These are phyloP conservation scores for Blastobotrys buckinghamii DNA, from an alignment of 1,139 yeast genomes.

Conservation along the genomic window DNA sequence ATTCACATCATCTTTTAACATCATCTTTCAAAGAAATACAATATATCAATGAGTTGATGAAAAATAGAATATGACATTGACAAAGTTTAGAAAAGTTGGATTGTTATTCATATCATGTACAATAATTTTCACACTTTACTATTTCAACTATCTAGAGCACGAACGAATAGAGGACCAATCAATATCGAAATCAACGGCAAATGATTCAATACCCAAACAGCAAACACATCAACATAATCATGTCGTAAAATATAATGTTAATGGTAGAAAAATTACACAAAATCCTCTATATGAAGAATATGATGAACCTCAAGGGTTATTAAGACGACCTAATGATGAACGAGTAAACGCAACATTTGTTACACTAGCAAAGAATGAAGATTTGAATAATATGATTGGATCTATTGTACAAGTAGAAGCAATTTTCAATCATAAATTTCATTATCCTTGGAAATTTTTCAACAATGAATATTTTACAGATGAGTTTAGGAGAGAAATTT, in stretches of 20 bases:
- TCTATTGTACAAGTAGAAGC: slow-evolving; percentile 57
- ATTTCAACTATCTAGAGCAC: too few species aligned
- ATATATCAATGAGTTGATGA: too few species aligned
- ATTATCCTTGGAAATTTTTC: slow-evolving; percentile 74
- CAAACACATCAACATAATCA: too few species aligned
- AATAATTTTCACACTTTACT: too few species aligned
- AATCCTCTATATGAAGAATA: neutral
- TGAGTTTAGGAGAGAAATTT: slow-evolving; percentile 39
- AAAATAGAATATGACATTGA: too few species aligned
- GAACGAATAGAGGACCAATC: too few species aligned
- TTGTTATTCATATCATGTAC: too few species aligned
- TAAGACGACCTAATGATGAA: slow-evolving; percentile 1
- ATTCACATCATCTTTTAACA: too few species aligned
- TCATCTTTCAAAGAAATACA: too few species aligned
- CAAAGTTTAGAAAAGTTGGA: too few species aligned
- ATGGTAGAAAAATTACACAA: neutral
- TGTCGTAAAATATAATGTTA: neutral
- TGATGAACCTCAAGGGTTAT: slow-evolving; percentile 6
- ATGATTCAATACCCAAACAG: too few species aligned
- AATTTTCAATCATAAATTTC: slow-evolving; percentile 60
- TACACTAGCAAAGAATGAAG: slow-evolving; percentile 64
- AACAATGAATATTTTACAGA: slow-evolving; percentile 64
- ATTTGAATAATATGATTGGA: slow-evolving; percentile 42
- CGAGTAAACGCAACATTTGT: slow-evolving; percentile 74
- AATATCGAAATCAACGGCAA: neutral